Evolutionary conservation across 1,284 basidiomycete species (phyloP), one percentile per base, ranked within the genome.

Genomic region (Puccinia coronata): DNA sequence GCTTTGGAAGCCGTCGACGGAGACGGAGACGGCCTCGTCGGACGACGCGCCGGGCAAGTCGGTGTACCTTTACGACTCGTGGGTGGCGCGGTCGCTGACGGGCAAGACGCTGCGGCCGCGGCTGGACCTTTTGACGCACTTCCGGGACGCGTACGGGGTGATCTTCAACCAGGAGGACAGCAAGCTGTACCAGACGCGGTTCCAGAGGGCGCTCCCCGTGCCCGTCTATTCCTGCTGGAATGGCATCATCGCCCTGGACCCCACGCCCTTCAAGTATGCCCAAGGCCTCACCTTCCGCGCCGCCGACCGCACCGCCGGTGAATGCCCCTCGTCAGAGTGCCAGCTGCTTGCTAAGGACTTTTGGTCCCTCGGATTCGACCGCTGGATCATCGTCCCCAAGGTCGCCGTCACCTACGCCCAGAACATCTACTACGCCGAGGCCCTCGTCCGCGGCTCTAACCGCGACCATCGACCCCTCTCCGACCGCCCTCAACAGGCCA

Each of bases 211-310:
- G 20, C 53, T 73, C 16, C 18, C 71, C 6, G 51, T 73, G 36
- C 71, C 71, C 2, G 71, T 73, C 1, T 73, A 73, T 23, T 55
- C 51, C 16, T 73, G 71, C 51, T 73, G 71, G 71, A 73, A 73
- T 34, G 71, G 71, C 4, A 57, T 73, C 9, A 39, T 73, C 18
- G 71, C 71, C 2, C 34, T 73, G 20, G 18, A 8, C 12, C 71
- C 71, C 18, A 28, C 6, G 51, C 71, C 71, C 9, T 73, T 73
- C 51, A 49, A 28, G n/a, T 28, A 18, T 1, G 51, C 71, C 2
- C 18, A 16, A 28, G 31, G 31, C 9, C 51, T 73, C 53, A 2
- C 0, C 16, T 73, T 73, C 53, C 43, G 71, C 28, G 43, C 71
- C 14, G 71, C 71, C 36, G 53, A 73, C 51, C 71, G 51, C 12